phyloP scores from a whole-genome alignment of 208 protist genomes.

The Tritrichomonas foetus region DNA sequence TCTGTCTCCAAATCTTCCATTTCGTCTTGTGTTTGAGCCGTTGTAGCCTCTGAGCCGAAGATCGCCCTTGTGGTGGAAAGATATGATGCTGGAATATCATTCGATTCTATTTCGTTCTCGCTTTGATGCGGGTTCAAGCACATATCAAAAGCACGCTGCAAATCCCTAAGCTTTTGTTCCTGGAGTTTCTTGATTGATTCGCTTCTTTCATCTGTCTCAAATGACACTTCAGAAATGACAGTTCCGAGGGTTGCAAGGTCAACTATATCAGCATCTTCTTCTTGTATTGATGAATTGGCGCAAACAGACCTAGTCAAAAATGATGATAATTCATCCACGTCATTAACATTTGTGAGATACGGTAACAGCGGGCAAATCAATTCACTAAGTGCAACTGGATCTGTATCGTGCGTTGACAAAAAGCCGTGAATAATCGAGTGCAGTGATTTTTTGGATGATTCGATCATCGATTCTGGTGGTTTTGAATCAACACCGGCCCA shows the following conservation, averaged over 20 bases:
- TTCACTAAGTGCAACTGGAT: not conserved
- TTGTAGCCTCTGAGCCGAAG: too few species aligned
- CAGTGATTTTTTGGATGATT: not conserved
- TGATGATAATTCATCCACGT: not conserved
- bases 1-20: too few species aligned
- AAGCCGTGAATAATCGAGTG: not conserved
- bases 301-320: not conserved
- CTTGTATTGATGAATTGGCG: not conserved
- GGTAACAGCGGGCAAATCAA: not conserved
- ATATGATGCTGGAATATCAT: not conserved
- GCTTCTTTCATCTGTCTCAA: not conserved
- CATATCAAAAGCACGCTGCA: not conserved
- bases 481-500: not conserved
- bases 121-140: not conserved
- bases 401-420: not conserved
- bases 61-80: not conserved
- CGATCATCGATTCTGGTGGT: not conserved
- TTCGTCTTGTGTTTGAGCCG: too few species aligned
- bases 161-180: not conserved
- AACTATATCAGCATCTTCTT: not conserved
- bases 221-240: not conserved
- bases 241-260: not conserved
- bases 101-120: not conserved
- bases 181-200: not conserved
- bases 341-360: not conserved